Base-by-base conservation (phyloP, 345 rosid genomes). In the Murraya koenigii region DNA sequence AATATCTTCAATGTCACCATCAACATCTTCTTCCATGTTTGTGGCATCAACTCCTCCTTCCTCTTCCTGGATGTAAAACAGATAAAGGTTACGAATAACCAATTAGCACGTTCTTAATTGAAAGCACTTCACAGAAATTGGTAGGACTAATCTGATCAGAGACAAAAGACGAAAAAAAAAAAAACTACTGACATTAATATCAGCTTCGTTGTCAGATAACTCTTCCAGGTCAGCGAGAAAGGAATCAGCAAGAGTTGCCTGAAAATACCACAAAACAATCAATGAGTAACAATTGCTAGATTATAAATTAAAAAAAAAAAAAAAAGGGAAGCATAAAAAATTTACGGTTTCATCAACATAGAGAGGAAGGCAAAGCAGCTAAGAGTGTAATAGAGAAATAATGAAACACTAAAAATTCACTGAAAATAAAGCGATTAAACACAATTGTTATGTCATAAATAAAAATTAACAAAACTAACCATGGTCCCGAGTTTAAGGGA, bases 181-280 rank as follows among this genome's bases (percentile, higher is more conserved):
- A 52, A 26, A 32, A 65, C 3, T 28, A 84, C 91, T 93, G 66
- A 92, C 94, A 70, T 74, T 33, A 72, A 84, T 13, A 76, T 91
- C 92, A 26, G 91, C 92, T 77, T 95, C 99, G 74, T 95, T 95
- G 80, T 93, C 99, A 49, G 99, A 95, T 83, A 93, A 80, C 77
- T 95, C 98, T n/a, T 92, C 98, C 44, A 95, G 96, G 84, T 93
- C 99, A 1, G 98, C 98, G 11, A 95, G 92, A 80, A 95, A 93
- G 39, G 98, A 92, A 86, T 93, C 99, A 36, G 92, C 95, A 63
- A 95, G 95, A 74, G 95, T 91, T 25, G 95, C 97, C 98, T 95
- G 84, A 26, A 80, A 82, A 41, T 74, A 69, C 38, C 58, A 65
- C 41, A 77, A 33, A 58, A 41, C 75, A 71, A 4, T 9, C 58